Conservation (phyloP, 805 yeast genomes). For the Barnettozyma salicaria region DNA sequence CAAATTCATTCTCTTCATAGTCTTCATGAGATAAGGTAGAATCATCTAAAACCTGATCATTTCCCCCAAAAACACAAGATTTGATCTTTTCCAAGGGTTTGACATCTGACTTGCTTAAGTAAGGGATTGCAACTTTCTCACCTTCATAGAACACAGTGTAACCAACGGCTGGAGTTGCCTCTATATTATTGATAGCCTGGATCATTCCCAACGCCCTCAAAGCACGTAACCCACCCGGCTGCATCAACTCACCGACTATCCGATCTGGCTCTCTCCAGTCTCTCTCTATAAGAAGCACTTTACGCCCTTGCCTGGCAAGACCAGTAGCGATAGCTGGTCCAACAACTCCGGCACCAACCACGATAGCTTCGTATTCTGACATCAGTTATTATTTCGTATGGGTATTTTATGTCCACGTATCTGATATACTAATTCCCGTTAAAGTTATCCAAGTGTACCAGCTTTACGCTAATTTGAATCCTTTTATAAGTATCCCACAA, state of each 20-base stretch:
- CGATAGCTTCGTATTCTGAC: conserved; percentile 63
- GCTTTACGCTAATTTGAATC: too few species aligned
- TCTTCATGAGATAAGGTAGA: conserved; percentile 41
- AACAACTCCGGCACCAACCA: conserved; percentile 97
- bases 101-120: conserved; percentile 56
- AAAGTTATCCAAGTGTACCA: too few species aligned
- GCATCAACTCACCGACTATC: conserved; percentile 95
- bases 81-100: conserved; percentile 45
- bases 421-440: too few species aligned
- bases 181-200: conserved; percentile 65
- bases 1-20: conserved; percentile 54
- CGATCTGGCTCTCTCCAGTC: conserved; percentile 93
- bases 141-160: conserved; percentile 71
- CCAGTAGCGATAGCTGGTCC: conserved; percentile 93
- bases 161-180: conserved; percentile 72
- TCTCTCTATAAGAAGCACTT: conserved; percentile 70
- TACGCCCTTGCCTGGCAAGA: conserved; percentile 83
- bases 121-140: conserved; percentile 53
- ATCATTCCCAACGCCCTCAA: conserved; percentile 77
- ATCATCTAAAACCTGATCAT: conserved; percentile 50
- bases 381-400: too few species aligned
- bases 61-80: conserved; percentile 49
- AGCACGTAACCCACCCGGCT: conserved; percentile 93
- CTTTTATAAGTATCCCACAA: too few species aligned
- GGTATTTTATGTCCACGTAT: too few species aligned